Percentiles rank a stretch among this genome's conserved stretches.
Evolutionary conservation across 73 alveolate species (phyloP).

Genomic region (Blepharisma stoltei): DNA sequence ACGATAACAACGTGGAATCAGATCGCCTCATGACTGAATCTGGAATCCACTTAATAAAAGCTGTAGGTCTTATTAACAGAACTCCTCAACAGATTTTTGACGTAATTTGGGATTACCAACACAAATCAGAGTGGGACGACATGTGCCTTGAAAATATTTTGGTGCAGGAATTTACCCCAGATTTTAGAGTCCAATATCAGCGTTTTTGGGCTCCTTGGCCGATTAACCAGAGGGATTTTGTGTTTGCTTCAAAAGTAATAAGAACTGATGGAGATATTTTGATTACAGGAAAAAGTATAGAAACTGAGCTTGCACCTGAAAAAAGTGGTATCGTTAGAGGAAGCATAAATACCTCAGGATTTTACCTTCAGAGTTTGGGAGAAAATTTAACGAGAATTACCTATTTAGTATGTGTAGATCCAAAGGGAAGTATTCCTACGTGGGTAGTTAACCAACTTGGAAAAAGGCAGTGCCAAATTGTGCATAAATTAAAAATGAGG

Average conservation of each 20-base stretch:
- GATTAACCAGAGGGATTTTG: not conserved
- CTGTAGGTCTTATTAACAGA: not conserved
- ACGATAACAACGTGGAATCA: not conserved
- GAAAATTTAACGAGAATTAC: not conserved
- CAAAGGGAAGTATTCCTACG: not conserved
- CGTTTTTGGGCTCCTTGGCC: slow-evolving; percentile 10
- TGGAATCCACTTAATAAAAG: not conserved
- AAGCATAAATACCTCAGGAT: not conserved
- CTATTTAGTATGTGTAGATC: slow-evolving; percentile 9
- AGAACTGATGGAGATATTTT: not conserved
- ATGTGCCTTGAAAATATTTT: not conserved
- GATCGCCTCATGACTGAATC: not conserved
- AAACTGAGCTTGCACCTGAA: not conserved
- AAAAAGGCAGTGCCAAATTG: slow-evolving; percentile 1
- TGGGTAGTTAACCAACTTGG: slow-evolving; percentile 6
- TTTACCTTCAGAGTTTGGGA: not conserved
- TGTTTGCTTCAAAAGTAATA: not conserved
- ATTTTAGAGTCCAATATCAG: not conserved
- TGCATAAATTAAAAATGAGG: not conserved
- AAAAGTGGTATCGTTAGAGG: not conserved
- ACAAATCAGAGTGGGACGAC: not conserved
- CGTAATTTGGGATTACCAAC: slow-evolving; percentile 2
- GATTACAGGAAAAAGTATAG: not conserved
- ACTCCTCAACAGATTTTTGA: not conserved
- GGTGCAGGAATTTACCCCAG: not conserved